These are phyloP conservation scores for Orbilia brochopaga DNA, from an alignment of 2,329 filamentous ascomycete species.

Conservation along the genomic window DNA sequence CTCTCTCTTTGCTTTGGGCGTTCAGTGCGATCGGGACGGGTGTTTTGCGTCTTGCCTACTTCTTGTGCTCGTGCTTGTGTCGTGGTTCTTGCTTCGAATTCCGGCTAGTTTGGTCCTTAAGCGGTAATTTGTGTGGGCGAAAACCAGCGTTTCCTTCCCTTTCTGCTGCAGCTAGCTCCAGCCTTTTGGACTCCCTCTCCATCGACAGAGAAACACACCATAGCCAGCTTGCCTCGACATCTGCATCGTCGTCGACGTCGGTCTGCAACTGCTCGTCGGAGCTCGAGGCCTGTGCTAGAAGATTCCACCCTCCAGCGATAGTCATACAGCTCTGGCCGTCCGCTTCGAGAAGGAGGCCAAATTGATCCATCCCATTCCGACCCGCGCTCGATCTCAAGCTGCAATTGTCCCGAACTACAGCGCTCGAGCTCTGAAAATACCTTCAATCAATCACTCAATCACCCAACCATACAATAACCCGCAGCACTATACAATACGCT, in stretches of 20 bases:
- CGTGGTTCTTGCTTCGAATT: slow-evolving; percentile 14
- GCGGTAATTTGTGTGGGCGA: slow-evolving; percentile 49
- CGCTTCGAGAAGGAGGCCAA: slow-evolving; percentile 27
- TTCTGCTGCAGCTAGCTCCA: slow-evolving; percentile 13
- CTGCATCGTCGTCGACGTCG: no score
- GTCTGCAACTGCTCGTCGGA: slow-evolving; percentile 5
- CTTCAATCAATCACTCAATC: no score
- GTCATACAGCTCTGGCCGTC: slow-evolving; percentile 1
- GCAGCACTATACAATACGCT: no score
- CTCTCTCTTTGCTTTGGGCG: slow-evolving; percentile 32
- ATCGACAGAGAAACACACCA: slow-evolving; percentile 2
- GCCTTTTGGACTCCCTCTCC: not conserved
- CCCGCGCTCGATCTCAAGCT: slow-evolving; percentile 13
- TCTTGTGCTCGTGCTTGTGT: slow-evolving; percentile 12
- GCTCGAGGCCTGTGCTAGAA: not conserved
- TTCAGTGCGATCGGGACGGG: slow-evolving; percentile 32
- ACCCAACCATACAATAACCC: no score
- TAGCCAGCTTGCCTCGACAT: slow-evolving; percentile 15
- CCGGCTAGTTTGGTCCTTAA: slow-evolving; percentile 18
- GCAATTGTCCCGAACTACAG: slow-evolving; percentile 27
- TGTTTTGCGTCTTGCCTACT: slow-evolving; percentile 16
- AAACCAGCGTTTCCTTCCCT: slow-evolving; percentile 15
- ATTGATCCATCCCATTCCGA: slow-evolving; percentile 18
- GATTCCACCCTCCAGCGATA: slow-evolving; percentile 5
- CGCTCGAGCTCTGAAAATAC: slow-evolving; percentile 20